Conservation (phyloP, 306 rosid species). For the Gastrolobium villosum region DNA sequence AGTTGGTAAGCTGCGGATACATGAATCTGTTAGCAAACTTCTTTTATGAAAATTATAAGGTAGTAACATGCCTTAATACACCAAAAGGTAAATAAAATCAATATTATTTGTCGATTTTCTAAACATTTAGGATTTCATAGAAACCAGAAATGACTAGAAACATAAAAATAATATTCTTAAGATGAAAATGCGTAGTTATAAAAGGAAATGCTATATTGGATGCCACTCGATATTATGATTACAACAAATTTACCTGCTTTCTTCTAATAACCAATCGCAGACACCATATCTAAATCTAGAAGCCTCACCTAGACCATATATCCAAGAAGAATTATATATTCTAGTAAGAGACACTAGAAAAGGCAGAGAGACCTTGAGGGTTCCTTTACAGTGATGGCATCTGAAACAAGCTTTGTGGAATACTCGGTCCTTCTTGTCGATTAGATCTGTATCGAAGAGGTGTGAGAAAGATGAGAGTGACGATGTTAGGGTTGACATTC, state of each 20-base stretch:
- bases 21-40: conserved; percentile 45
- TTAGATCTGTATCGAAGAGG: too few species aligned
- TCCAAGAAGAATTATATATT: conserved; percentile 8
- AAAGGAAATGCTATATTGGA: neutral
- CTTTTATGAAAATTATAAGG: neutral
- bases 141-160: neutral
- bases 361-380: conserved; percentile 81
- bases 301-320: conserved; percentile 27
- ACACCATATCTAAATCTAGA: conserved; percentile 46
- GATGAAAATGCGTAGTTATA: conserved; percentile 21
- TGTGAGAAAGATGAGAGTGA: too few species aligned
- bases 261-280: conserved; percentile 24
- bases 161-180: neutral
- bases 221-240: conserved; percentile 12
- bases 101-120: neutral
- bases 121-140: neutral
- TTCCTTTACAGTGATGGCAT: conserved; percentile 99
- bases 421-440: conserved; percentile 54
- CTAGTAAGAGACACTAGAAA: neutral
- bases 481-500: too few species aligned
- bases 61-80: conserved; percentile 5
- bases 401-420: conserved; percentile 98
- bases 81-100: conserved; percentile 7
- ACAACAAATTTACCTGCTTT: conserved; percentile 10
- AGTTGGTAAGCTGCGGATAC: conserved; percentile 89